Base-by-base conservation (phyloP, 441 rosid genomes). In the Erysimum cheiri region DNA sequence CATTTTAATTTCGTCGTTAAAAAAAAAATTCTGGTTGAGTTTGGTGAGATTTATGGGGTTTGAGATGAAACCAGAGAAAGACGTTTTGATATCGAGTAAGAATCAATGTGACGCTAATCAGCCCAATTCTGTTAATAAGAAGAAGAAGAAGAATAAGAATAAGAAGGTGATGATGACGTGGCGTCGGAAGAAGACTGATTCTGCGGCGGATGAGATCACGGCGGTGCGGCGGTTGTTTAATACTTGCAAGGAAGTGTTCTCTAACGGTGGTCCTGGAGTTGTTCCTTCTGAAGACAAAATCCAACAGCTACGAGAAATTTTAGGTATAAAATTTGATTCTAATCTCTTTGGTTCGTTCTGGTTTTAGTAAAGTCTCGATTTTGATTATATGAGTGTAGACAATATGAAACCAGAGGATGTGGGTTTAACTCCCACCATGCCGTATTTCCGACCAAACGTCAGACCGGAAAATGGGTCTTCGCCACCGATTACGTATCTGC, bases 221-320 rank as follows among this genome's bases (percentile, higher is more conserved):
- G 55, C 69, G 8, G 82, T 90, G 47, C 94, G 90, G 81, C 79
- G 64, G 76, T 80, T 94, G 15, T 92, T 76, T 70, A 77, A 87
- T 60, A 82, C 94, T 29, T 94, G 99, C 77, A 80, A 77, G 64
- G 82, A 88, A 31, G 99, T 92, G 22, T 92, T 90, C 69, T 77
- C 84, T 66, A 26, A 4, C 31, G 35, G 86, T 24, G 74, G 76
- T 11, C 26, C 87, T 40, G 93, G 90, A 61, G 29, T 86, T 73
- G 76, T 90, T 40, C 98, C 99, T 6, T 67, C 89, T 29, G 77
- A 79, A 1, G 85, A 85, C 28, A 70, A 85, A 57, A 83, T 94
- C 67, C 80, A 85, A 49, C 77, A 63, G 72, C 84, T 94, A 3
- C 83, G 80, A 35, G 72, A 81, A 0, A 83, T 88, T 80, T 75